Percentiles rank a stretch among this genome's conserved stretches.
phyloP scores from a whole-genome alignment of 352 stramenopile species.

The Phytophthora litchii region DNA sequence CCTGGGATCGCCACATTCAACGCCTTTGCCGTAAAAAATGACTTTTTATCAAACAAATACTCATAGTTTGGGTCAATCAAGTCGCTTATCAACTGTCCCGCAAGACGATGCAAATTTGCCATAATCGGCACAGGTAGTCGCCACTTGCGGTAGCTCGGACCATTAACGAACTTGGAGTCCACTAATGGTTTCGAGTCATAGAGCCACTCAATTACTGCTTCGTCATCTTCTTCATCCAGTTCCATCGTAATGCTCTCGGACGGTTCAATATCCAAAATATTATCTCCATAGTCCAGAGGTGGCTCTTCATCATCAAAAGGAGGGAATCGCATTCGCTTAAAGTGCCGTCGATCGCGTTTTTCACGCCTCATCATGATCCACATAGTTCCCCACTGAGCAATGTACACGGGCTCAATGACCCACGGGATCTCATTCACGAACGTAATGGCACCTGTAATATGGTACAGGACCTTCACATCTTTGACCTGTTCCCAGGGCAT shows the following conservation, averaged over 20 bases:
- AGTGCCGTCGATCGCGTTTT: conserved; percentile 98
- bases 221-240: conserved; percentile 95
- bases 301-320: conserved; percentile 99
- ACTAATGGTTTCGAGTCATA: conserved; percentile 97
- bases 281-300: conserved; percentile 96
- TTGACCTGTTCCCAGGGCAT: conserved; percentile 99
- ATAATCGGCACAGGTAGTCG: conserved; percentile 97
- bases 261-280: conserved; percentile 97
- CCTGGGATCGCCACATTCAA: conserved; percentile 99
- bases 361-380: conserved; percentile 99
- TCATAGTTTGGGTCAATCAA: conserved; percentile 97
- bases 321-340: conserved; percentile 99
- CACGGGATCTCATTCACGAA: conserved; percentile 99
- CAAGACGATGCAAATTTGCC: conserved; percentile 97
- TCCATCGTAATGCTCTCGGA: conserved; percentile 98
- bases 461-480: conserved; percentile 99
- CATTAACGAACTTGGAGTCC: conserved; percentile 96
- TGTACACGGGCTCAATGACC: conserved; percentile 99
- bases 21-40: conserved; percentile 99
- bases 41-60: conserved; percentile 94
- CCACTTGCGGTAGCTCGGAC: conserved; percentile 97
- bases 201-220: conserved; percentile 97
- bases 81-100: conserved; percentile 96
- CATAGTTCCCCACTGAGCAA: conserved; percentile 99
- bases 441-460: conserved; percentile 99